A percentile compares a stretch with the other conserved stretches of the same genome.
Evolutionary conservation across 129 eudicot genomes (phyloP).

Genomic region (Flaveria brownii): DNA sequence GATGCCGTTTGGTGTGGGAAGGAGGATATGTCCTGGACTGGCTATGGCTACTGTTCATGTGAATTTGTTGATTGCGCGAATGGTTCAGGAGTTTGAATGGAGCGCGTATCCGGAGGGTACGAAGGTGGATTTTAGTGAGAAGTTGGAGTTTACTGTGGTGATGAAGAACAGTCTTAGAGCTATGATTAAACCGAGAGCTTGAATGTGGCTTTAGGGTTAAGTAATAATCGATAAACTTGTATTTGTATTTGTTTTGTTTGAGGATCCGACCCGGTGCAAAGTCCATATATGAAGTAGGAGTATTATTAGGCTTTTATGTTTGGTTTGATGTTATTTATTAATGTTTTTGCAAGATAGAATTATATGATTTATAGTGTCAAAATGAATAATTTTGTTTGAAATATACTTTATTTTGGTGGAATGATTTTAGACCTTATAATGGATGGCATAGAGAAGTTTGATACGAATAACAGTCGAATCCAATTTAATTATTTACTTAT

Average conservation of each 20-base stretch:
- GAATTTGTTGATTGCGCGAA: conserved; percentile 63
- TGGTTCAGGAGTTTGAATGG: conserved; percentile 90
- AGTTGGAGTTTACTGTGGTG: conserved; percentile 69
- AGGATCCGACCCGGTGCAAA: conserved; percentile 3
- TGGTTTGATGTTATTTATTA: background rate
- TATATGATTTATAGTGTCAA: background rate
- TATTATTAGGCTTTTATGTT: conserved; percentile 11
- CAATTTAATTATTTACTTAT: no score
- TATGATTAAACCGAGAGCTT: conserved; percentile 56
- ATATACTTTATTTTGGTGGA: background rate
- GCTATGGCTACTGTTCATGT: conserved; percentile 68
- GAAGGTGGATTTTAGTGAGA: conserved; percentile 73
- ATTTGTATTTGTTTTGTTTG: background rate
- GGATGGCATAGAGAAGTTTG: no score
- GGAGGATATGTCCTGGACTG: conserved; percentile 88
- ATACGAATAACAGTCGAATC: no score
- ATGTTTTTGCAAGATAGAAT: conserved; percentile 5
- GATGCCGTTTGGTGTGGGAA: conserved; percentile 81
- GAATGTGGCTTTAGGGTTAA: conserved; percentile 1
- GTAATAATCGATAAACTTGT: background rate
- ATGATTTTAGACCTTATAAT: no score
- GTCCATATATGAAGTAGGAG: conserved; percentile 5
- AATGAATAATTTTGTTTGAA: background rate
- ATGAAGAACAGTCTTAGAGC: conserved; percentile 81
- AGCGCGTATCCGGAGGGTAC: conserved; percentile 53